phyloP scores from a whole-genome alignment of 495 filamentous ascomycete species.

The Aspergillus panamensis region DNA sequence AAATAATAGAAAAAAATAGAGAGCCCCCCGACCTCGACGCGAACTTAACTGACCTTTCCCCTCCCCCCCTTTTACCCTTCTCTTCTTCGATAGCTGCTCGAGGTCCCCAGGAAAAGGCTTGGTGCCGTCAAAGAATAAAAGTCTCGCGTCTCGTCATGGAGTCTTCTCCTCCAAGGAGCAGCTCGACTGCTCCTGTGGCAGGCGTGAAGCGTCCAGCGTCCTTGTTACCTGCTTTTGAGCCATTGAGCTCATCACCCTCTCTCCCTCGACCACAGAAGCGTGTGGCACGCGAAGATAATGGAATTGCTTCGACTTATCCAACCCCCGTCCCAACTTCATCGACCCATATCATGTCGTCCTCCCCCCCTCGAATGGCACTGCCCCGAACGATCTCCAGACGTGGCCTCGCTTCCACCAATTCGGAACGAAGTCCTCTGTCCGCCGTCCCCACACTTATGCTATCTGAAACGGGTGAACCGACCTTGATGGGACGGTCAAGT shows the following conservation, averaged over 20 bases:
- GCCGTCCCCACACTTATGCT: constrained; percentile 77
- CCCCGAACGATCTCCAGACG: constrained; percentile 41
- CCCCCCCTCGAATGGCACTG: constrained; percentile 58
- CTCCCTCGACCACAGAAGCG: constrained; percentile 73
- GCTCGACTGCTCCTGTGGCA: constrained; percentile 43
- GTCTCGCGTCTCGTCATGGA: constrained; percentile 33
- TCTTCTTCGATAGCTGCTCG: constrained; percentile 8
- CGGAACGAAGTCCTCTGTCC: constrained; percentile 81
- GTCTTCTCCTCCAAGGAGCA: constrained; percentile 42
- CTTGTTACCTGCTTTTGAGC: constrained; percentile 90
- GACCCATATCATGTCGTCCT: constrained; percentile 86
- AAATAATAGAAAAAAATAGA: constrained; percentile 19
- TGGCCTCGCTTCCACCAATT: constrained; percentile 62
- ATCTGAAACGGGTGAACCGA: constrained; percentile 72
- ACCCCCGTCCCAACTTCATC: constrained; percentile 92
- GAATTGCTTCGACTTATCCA: constrained; percentile 55
- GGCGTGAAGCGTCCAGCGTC: constrained; percentile 77
- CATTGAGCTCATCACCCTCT: constrained; percentile 79
- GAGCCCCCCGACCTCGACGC: constrained; percentile 18
- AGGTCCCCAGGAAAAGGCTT: constrained; percentile 3
- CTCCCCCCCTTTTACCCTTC: not conserved
- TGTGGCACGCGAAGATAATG: constrained; percentile 54
- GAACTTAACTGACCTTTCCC: constrained; percentile 19
- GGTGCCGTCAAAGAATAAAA: constrained; percentile 4
- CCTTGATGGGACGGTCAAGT: constrained; percentile 88